Evolutionary conservation across 805 yeast species (phyloP).

Genomic region (Yarrowia sp.): DNA sequence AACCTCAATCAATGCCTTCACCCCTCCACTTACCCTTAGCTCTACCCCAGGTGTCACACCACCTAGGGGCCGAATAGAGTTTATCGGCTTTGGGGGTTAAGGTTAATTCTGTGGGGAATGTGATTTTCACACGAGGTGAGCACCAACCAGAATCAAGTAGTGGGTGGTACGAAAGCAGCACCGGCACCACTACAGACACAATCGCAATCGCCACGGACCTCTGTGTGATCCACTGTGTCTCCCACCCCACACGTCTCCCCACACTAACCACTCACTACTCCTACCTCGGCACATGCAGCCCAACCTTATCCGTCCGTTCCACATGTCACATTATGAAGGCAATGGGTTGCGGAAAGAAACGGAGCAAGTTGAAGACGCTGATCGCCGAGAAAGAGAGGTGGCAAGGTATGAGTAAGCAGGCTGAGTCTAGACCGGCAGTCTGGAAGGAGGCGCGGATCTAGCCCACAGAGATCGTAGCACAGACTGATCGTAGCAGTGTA

Average conservation of each 20-base stretch:
- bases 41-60: slow-evolving; percentile 25
- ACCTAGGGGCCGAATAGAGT: slow-evolving; percentile 14
- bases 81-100: slow-evolving; percentile 23
- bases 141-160: background rate
- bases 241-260: background rate
- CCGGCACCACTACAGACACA: background rate
- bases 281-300: slow-evolving; percentile 24
- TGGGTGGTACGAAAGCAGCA: background rate
- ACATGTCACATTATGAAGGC: slow-evolving; percentile 23
- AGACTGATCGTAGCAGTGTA: no score
- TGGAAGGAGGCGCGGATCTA: no score
- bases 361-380: slow-evolving; percentile 7
- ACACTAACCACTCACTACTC: background rate
- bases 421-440: background rate
- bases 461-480: no score
- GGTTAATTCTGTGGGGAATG: slow-evolving; percentile 25
- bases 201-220: background rate
- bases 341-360: slow-evolving; percentile 7
- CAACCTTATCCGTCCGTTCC: background rate
- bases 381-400: background rate
- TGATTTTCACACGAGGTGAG: slow-evolving; percentile 4
- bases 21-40: background rate
- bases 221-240: background rate
- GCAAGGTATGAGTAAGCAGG: background rate
- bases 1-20: no score